These are phyloP conservation scores for Lycium ferocissimum DNA, from an alignment of 257 asterid genomes.

Conservation along the genomic window DNA sequence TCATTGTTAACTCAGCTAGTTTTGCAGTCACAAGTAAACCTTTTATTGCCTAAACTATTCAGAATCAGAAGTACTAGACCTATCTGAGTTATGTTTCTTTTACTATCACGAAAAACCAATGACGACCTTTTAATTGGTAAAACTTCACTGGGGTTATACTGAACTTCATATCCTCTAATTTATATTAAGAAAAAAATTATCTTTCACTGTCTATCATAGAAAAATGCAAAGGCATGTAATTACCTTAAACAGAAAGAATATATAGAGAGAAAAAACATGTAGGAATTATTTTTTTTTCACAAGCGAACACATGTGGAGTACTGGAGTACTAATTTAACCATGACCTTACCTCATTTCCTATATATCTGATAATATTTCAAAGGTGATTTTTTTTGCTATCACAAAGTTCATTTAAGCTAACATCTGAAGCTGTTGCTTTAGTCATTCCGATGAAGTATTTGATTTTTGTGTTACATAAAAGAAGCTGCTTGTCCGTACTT, in stretches of 20 bases:
- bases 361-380: not conserved
- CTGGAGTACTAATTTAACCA: not conserved
- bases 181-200: no score
- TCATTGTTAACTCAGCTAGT: no score
- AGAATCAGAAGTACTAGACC: not conserved
- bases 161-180: not conserved
- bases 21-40: no score
- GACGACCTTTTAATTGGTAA: not conserved
- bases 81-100: not conserved
- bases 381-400: not conserved
- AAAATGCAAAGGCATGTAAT: not conserved
- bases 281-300: not conserved
- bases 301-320: not conserved
- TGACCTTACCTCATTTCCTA: not conserved
- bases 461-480: not conserved
- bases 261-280: not conserved
- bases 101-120: not conserved
- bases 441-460: not conserved
- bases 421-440: not conserved
- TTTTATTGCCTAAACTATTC: not conserved
- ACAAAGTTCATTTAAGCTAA: not conserved
- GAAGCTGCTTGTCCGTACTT: not conserved
- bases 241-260: not conserved
- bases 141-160: not conserved
- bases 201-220: not conserved